phyloP scores from a whole-genome alignment of 1,139 yeast genomes.

The Scheffersomyces segobiensis region DNA sequence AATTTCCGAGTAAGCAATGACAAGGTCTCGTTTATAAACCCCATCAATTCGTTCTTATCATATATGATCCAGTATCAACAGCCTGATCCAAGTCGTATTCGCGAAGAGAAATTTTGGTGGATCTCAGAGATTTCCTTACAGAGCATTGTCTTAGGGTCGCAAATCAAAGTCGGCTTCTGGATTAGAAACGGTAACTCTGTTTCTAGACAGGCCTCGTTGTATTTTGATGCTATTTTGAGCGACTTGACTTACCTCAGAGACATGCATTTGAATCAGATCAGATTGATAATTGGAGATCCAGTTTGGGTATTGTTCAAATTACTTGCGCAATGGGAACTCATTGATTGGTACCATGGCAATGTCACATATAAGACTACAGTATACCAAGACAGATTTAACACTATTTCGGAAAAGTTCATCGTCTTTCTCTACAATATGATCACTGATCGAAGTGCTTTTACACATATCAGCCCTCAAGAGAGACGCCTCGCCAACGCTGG shows the following conservation, averaged over 20 bases:
- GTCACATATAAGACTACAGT: conserved; percentile 39
- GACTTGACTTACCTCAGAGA: conserved; percentile 46
- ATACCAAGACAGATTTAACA: conserved; percentile 58
- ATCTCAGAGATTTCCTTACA: conserved; percentile 60
- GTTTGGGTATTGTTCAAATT: conserved; percentile 46
- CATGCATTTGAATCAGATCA: conserved; percentile 58
- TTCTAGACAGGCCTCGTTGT: conserved; percentile 45
- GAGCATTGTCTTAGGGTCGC: conserved; percentile 67
- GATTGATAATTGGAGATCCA: conserved; percentile 47
- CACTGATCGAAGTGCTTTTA: conserved; percentile 54
- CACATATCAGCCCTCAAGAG: conserved; percentile 24
- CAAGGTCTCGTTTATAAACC: conserved; percentile 58
- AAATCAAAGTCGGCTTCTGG: conserved; percentile 83
- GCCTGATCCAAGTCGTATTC: conserved; percentile 5
- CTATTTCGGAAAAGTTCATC: conserved; percentile 55
- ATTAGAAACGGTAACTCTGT: conserved; percentile 74
- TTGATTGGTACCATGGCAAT: conserved; percentile 50
- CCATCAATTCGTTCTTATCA: conserved; percentile 56
- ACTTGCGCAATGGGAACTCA: conserved; percentile 62
- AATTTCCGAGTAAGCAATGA: conserved; percentile 49
- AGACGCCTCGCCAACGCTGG: conserved; percentile 25
- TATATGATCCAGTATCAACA: conserved; percentile 33
- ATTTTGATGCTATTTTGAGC: conserved; percentile 34
- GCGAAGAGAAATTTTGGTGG: conserved; percentile 30
- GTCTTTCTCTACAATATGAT: conserved; percentile 57